phyloP scores from a whole-genome alignment of 345 rosid genomes.

The Populus euphratica region DNA sequence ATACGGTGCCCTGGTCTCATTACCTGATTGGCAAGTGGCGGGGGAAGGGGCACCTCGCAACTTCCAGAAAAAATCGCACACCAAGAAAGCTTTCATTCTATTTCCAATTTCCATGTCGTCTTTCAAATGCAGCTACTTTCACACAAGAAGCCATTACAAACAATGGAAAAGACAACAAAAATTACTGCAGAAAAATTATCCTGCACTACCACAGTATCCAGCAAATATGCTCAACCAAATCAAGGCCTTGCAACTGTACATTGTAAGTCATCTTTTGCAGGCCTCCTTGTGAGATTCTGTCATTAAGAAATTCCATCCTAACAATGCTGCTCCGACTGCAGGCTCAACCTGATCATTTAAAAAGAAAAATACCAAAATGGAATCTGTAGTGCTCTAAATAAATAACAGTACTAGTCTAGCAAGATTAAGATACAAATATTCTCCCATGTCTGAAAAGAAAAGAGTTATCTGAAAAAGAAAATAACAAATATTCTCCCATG shows the following conservation, averaged over 20 bases:
- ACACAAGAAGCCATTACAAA: background rate
- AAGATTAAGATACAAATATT: too few species aligned
- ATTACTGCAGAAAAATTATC: background rate
- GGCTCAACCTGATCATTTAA: constrained; percentile 60
- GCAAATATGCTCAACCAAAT: background rate
- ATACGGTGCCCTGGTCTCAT: too few species aligned
- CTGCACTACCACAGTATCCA: background rate
- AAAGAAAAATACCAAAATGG: background rate
- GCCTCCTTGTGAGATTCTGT: constrained; percentile 16
- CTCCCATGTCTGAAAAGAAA: too few species aligned
- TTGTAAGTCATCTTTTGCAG: constrained; percentile 7
- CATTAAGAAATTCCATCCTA: constrained; percentile 51
- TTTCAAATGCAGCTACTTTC: too few species aligned
- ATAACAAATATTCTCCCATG: too few species aligned
- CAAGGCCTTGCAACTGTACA: constrained; percentile 2
- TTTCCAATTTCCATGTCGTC: too few species aligned
- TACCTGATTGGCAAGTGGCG: too few species aligned
- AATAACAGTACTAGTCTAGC: too few species aligned
- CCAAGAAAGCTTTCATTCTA: too few species aligned
- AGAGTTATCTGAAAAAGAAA: too few species aligned
- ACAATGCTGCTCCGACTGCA: constrained; percentile 67
- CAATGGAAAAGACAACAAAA: background rate
- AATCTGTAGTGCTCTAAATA: background rate
- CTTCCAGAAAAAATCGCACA: too few species aligned
- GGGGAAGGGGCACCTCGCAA: too few species aligned